Evolutionary conservation across 2,329 filamentous ascomycete genomes (phyloP).

Genomic region (Iodosphaeria phyllophila): DNA sequence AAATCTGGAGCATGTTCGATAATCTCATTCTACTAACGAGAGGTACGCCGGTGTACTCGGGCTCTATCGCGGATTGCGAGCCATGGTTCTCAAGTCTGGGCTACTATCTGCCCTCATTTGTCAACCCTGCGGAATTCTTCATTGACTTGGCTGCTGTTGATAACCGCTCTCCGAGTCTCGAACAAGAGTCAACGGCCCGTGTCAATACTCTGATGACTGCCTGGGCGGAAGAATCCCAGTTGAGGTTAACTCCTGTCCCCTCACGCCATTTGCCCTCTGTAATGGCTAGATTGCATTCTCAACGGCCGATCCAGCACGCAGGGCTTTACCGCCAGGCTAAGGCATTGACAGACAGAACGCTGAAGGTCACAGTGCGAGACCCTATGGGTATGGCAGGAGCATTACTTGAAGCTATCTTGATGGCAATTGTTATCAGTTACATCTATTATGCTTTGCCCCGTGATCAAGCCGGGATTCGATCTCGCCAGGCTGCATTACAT

Average conservation of each 20-base stretch:
- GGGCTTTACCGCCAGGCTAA: conserved; percentile 41
- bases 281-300: too few species aligned
- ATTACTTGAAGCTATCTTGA: conserved; percentile 47
- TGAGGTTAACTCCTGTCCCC: conserved; percentile 7
- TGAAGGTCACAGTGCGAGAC: conserved; percentile 57
- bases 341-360: conserved; percentile 49
- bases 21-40: conserved; percentile 48
- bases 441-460: conserved; percentile 49
- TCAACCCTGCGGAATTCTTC: conserved; percentile 61
- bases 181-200: conserved; percentile 36
- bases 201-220: conserved; percentile 41
- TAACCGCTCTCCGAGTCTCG: conserved; percentile 47
- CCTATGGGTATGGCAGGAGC: conserved; percentile 58
- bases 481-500: conserved; percentile 54
- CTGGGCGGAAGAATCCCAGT: conserved; percentile 29
- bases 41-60: conserved; percentile 51
- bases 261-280: too few species aligned
- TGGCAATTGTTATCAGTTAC: conserved; percentile 56
- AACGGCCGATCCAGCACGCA: conserved; percentile 20
- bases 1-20: conserved; percentile 66
- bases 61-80: conserved; percentile 35
- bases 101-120: conserved; percentile 46
- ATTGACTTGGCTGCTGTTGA: conserved; percentile 61
- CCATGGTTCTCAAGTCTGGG: conserved; percentile 44
- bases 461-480: conserved; percentile 53